Conservation (phyloP, 2,329 filamentous ascomycete species). For the Penicillium sclerotigenum region DNA sequence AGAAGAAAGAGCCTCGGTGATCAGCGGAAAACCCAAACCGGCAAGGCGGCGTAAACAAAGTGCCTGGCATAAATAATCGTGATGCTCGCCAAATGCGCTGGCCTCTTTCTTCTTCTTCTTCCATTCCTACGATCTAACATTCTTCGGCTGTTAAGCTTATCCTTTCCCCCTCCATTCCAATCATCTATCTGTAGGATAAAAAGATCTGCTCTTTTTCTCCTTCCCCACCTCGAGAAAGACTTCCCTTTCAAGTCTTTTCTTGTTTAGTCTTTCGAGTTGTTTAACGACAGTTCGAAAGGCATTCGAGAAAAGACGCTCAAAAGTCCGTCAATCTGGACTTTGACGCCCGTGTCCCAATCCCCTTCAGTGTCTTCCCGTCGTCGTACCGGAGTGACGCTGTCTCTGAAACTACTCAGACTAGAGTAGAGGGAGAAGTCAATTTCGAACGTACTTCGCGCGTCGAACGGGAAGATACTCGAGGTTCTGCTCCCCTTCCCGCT, state of each 20-base stretch:
- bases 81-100: constrained; percentile 13
- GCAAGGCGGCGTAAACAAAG: constrained; percentile 27
- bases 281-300: constrained; percentile 46
- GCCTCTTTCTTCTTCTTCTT: constrained; percentile 14
- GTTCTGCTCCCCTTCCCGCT: constrained; percentile 63
- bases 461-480: constrained; percentile 97
- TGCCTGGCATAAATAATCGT: constrained; percentile 25
- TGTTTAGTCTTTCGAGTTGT: constrained; percentile 49
- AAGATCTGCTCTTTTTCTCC: constrained; percentile 14
- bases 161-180: constrained; percentile 20
- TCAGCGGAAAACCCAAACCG: constrained; percentile 19
- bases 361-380: constrained; percentile 99
- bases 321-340: constrained; percentile 99
- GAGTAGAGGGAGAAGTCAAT: constrained; percentile 87
- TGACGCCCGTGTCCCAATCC: constrained; percentile 98
- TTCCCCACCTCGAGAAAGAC: constrained; percentile 35
- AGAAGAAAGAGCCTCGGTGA: constrained; percentile 13
- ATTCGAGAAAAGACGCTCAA: constrained; percentile 67
- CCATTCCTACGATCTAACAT: constrained; percentile 22
- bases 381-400: constrained; percentile 80
- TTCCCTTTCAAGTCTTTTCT: constrained; percentile 46
- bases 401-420: constrained; percentile 64
- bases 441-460: constrained; percentile 71
- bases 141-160: constrained; percentile 18
- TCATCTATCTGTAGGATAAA: constrained; percentile 13